These are phyloP conservation scores for Fusarium avenaceum DNA, from an alignment of 2,329 filamentous ascomycete genomes.

Conservation along the genomic window DNA sequence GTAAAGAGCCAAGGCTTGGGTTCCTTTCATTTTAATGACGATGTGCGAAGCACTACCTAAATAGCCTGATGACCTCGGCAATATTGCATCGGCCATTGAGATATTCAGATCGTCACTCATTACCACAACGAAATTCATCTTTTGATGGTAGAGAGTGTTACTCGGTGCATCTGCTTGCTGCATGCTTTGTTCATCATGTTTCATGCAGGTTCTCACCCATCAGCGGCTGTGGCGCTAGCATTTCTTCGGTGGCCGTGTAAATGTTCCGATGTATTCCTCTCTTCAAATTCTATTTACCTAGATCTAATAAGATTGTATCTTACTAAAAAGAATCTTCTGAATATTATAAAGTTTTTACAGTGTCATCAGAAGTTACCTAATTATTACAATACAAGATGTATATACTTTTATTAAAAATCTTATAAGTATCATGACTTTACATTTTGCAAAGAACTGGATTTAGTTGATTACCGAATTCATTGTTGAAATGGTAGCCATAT, in stretches of 20 bases:
- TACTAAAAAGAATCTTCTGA: no score
- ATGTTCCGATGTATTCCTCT: no score
- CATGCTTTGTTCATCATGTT: neutral
- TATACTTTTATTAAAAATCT: no score
- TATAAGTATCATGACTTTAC: no score
- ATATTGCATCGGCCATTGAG: neutral
- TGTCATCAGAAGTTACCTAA: no score
- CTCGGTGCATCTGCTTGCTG: neutral
- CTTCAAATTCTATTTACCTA: no score
- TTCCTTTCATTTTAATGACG: constrained; percentile 24
- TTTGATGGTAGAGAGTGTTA: neutral
- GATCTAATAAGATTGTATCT: no score
- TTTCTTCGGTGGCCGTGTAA: neutral
- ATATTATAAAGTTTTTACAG: no score
- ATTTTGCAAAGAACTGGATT: no score
- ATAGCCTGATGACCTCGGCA: constrained; percentile 9
- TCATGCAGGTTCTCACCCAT: constrained; percentile 22
- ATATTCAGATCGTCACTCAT: constrained; percentile 31
- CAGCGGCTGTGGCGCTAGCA: constrained; percentile 11
- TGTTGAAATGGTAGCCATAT: neutral
- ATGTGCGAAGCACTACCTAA: constrained; percentile 25
- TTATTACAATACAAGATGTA: no score
- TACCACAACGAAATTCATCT: neutral
- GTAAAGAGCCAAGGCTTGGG: constrained; percentile 17
- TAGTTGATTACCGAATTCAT: neutral